Evolutionary conservation across 192 early-diverging fungal species (phyloP).

Genomic region (Podochytrium sp.): DNA sequence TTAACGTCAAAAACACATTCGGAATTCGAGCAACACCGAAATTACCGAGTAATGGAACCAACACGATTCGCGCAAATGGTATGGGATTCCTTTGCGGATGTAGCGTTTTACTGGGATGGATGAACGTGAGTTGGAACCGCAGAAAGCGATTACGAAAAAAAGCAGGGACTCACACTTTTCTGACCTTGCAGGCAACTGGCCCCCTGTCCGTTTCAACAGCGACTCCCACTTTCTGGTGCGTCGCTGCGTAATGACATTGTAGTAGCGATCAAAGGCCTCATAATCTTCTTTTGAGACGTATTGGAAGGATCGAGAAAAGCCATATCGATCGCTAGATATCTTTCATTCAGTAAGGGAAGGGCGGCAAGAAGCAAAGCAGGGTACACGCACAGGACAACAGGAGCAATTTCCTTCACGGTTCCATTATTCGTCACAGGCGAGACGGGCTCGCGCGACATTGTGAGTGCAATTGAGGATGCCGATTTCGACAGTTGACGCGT

Average conservation of each 20-base stretch:
- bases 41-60: conserved; percentile 38
- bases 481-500: neutral
- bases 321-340: conserved; percentile 29
- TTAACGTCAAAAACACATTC: conserved; percentile 77
- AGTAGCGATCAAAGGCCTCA: conserved; percentile 32
- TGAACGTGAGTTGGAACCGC: neutral
- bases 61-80: conserved; percentile 60
- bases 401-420: neutral
- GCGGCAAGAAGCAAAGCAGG: neutral
- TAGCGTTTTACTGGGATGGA: conserved; percentile 67
- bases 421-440: neutral
- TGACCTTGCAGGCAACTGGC: conserved; percentile 12
- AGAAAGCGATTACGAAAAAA: conserved; percentile 2
- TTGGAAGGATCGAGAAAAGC: conserved; percentile 32
- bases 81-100: conserved; percentile 79
- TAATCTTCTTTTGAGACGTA: conserved; percentile 32
- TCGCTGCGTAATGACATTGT: conserved; percentile 11
- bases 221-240: conserved; percentile 40
- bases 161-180: conserved; percentile 11
- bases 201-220: conserved; percentile 18
- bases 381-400: neutral
- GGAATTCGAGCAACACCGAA: conserved; percentile 37
- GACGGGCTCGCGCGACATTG: neutral
- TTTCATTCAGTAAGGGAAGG: neutral
- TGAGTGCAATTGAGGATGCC: neutral